phyloP scores from a whole-genome alignment of 176 grass and related monocot genomes.

The Zizania latifolia region DNA sequence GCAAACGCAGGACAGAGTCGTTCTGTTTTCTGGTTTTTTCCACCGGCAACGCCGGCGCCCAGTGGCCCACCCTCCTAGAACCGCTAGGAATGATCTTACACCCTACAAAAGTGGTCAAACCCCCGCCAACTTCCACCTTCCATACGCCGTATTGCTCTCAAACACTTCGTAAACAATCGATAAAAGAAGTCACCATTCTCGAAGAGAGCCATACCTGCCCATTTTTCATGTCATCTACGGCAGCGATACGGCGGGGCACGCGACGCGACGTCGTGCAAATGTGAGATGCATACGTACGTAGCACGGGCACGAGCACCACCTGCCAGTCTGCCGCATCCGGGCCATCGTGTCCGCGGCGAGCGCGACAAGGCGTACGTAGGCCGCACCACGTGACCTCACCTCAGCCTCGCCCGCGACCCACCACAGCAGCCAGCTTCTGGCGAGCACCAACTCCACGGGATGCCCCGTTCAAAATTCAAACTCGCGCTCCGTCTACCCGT shows the following conservation, averaged over 20 bases:
- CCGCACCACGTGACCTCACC: slow-evolving; percentile 26
- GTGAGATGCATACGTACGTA: background rate
- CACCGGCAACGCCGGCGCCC: no score
- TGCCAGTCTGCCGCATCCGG: background rate
- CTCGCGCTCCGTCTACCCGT: background rate
- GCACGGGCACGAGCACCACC: background rate
- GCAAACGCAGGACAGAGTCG: no score
- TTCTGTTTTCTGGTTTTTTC: no score
- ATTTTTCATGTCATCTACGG: background rate
- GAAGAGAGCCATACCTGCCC: background rate
- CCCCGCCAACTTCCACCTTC: background rate
- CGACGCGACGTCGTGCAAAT: background rate
- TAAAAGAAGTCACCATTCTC: background rate
- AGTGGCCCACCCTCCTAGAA: background rate
- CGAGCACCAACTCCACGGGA: background rate
- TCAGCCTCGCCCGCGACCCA: background rate
- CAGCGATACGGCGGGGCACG: no score
- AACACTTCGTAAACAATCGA: background rate
- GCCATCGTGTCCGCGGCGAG: background rate
- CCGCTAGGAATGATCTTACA: background rate
- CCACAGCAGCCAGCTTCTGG: background rate
- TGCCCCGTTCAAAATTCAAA: slow-evolving; percentile 43
- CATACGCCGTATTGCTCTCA: background rate
- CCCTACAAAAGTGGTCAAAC: background rate
- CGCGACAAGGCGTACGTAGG: background rate